Conservation (phyloP, 768 basidiomycete genomes). For the Thelephora ganbajun region DNA sequence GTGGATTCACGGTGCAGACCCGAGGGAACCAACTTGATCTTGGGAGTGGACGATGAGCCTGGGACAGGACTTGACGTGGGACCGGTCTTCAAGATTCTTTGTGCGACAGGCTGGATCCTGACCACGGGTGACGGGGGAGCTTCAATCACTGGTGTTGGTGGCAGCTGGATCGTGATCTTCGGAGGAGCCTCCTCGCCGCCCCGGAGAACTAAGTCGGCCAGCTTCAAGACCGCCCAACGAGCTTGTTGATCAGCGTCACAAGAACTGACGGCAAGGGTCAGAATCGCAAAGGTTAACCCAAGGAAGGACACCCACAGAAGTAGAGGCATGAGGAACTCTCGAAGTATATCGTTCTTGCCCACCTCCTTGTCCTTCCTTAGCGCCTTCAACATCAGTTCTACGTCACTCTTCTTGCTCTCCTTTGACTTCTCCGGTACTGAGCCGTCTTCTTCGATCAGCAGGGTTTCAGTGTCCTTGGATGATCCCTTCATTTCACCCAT, state of each 20-base stretch:
- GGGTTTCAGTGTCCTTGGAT: slow-evolving; percentile 57
- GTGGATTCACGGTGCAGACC: slow-evolving; percentile 13
- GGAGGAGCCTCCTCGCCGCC: slow-evolving; percentile 75
- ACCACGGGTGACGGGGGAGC: slow-evolving; percentile 33
- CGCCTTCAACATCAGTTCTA: slow-evolving; percentile 75
- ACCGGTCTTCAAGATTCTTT: slow-evolving; percentile 21
- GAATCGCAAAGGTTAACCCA: not conserved
- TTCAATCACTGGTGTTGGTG: slow-evolving; percentile 59
- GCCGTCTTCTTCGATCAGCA: slow-evolving; percentile 82
- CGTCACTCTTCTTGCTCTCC: slow-evolving; percentile 70
- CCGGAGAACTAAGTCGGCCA: slow-evolving; percentile 79
- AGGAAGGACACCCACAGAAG: slow-evolving; percentile 44
- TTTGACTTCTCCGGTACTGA: slow-evolving; percentile 53
- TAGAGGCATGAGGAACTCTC: slow-evolving; percentile 72
- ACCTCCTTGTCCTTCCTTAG: slow-evolving; percentile 80
- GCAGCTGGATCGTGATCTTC: slow-evolving; percentile 74
- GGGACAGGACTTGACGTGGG: slow-evolving; percentile 17
- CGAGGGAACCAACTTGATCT: slow-evolving; percentile 41
- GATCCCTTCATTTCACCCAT: slow-evolving; percentile 83
- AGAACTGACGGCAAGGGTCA: slow-evolving; percentile 30
- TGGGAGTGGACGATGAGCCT: slow-evolving; percentile 27
- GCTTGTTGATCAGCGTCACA: slow-evolving; percentile 77
- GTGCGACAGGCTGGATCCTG: slow-evolving; percentile 33
- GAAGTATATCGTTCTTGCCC: slow-evolving; percentile 62
- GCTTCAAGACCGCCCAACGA: slow-evolving; percentile 81